These are phyloP conservation scores for Jacaranda mimosifolia DNA, from an alignment of 257 asterid species.

Conservation along the genomic window DNA sequence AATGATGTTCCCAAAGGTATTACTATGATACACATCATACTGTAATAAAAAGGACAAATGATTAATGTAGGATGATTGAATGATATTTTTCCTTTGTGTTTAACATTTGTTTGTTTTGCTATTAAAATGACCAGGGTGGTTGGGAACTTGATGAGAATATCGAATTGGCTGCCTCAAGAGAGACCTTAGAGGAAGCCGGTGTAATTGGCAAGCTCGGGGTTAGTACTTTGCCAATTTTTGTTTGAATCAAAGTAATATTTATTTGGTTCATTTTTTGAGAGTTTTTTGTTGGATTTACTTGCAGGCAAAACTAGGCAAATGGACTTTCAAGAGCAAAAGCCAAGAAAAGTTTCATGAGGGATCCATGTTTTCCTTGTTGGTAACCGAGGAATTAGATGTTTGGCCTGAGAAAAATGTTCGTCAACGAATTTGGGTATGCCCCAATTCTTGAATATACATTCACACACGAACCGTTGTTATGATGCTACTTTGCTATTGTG, in stretches of 20 bases:
- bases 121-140: constrained; percentile 66
- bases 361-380: constrained; percentile 79
- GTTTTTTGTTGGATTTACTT: constrained; percentile 7
- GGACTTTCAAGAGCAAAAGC: constrained; percentile 96
- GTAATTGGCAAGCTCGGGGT: constrained; percentile 82
- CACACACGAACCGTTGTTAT: too few relatives aligned
- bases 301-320: constrained; percentile 80
- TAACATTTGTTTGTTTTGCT: constrained; percentile 41
- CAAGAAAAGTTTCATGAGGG: constrained; percentile 85
- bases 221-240: constrained; percentile 12
- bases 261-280: constrained; percentile 12
- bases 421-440: constrained; percentile 82
- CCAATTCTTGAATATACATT: neutral
- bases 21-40: neutral
- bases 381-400: constrained; percentile 76
- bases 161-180: constrained; percentile 84
- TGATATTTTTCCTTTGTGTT: neutral
- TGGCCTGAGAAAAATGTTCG: constrained; percentile 96
- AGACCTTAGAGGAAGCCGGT: constrained; percentile 94
- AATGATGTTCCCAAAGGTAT: constrained; percentile 98
- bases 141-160: constrained; percentile 93
- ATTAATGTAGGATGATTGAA: neutral
- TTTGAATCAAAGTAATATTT: neutral
- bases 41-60: neutral
- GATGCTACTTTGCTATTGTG: neutral